Percentiles rank a stretch among this genome's conserved stretches.
phyloP scores from a whole-genome alignment of 1,139 yeast genomes.

The Candida tetrigidarum region DNA sequence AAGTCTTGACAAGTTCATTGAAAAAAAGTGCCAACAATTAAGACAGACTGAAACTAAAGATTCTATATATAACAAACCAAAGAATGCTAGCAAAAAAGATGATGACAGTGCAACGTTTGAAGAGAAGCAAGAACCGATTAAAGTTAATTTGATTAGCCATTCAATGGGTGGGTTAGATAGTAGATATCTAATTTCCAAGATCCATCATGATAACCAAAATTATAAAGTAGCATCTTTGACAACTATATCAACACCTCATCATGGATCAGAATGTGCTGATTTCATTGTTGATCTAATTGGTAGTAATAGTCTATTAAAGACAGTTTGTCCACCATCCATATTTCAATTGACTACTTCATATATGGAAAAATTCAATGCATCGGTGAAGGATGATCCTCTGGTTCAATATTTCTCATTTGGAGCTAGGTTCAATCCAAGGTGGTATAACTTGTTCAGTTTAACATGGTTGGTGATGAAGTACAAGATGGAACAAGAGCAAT shows the following conservation, averaged over 20 bases:
- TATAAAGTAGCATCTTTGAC: slow-evolving; percentile 73
- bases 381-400: slow-evolving; percentile 55
- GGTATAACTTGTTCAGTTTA: slow-evolving; percentile 62
- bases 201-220: slow-evolving; percentile 30
- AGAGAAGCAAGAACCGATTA: slow-evolving; percentile 35
- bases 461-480: slow-evolving; percentile 64
- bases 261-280: slow-evolving; percentile 86
- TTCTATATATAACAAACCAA: slow-evolving; percentile 31
- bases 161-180: slow-evolving; percentile 96
- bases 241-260: slow-evolving; percentile 87
- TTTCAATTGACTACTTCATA: slow-evolving; percentile 63
- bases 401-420: slow-evolving; percentile 87
- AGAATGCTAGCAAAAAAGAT: slow-evolving; percentile 13
- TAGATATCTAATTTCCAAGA: slow-evolving; percentile 64
- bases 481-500: slow-evolving; percentile 19
- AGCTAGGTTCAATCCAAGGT: slow-evolving; percentile 65
- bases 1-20: slow-evolving; percentile 57
- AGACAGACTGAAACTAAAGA: slow-evolving; percentile 29
- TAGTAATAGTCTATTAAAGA: slow-evolving; percentile 18
- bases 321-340: slow-evolving; percentile 49
- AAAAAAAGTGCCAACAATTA: slow-evolving; percentile 40
- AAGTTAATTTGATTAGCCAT: slow-evolving; percentile 82
- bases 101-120: slow-evolving; percentile 10
- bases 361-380: slow-evolving; percentile 56
- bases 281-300: slow-evolving; percentile 45